These are phyloP conservation scores for Cadophora sp. DNA, from an alignment of 2,329 filamentous ascomycete species.

Conservation along the genomic window DNA sequence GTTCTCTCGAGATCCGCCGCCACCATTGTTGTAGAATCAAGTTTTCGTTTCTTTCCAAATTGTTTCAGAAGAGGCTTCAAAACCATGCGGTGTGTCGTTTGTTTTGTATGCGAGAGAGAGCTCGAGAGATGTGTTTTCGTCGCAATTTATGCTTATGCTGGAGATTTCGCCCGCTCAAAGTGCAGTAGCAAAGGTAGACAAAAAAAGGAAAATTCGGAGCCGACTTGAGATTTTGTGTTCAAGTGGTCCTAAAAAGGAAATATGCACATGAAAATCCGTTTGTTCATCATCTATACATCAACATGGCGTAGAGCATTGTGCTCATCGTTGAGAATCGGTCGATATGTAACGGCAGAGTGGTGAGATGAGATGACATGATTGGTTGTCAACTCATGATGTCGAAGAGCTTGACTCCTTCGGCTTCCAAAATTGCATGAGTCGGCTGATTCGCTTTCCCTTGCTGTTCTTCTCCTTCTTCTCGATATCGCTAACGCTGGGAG, in stretches of 20 bases:
- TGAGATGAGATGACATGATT: conserved; percentile 1
- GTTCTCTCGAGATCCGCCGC: conserved; percentile 30
- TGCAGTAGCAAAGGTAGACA: conserved; percentile 34
- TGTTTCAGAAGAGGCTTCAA: conserved; percentile 29
- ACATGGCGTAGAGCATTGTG: conserved; percentile 30
- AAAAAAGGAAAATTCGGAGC: conserved; percentile 32
- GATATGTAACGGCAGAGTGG: neutral
- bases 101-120: conserved; percentile 25
- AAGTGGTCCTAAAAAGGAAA: conserved; percentile 34
- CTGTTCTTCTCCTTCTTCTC: conserved; percentile 66
- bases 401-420: conserved; percentile 35
- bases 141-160: conserved; percentile 35
- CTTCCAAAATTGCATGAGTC: conserved; percentile 83
- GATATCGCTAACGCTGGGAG: conserved; percentile 54
- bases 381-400: conserved; percentile 15
- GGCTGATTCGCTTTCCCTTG: conserved; percentile 73
- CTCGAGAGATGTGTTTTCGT: conserved; percentile 26
- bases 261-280: conserved; percentile 41
- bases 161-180: conserved; percentile 40
- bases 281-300: conserved; percentile 38
- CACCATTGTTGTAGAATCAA: conserved; percentile 23
- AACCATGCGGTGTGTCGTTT: conserved; percentile 30
- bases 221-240: conserved; percentile 5
- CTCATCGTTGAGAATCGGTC: conserved; percentile 13
- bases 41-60: conserved; percentile 36